Evolutionary conservation across 148 eudicot species (phyloP), one percentile per base, ranked within the genome.

Genomic region (Fallopia convolvulus): DNA sequence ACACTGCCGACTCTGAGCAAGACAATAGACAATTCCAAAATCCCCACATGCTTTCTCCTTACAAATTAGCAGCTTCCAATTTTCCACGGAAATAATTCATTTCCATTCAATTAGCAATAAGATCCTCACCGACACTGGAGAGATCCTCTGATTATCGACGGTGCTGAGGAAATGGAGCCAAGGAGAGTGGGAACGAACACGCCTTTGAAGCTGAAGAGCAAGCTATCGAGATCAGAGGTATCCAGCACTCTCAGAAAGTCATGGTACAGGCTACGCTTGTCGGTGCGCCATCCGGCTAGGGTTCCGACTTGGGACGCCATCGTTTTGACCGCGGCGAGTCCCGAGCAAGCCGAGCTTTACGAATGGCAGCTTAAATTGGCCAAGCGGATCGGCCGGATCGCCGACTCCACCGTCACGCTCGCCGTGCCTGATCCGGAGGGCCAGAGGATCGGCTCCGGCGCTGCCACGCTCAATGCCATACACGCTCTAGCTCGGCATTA

Each of bases 301-400:
- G 94, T 96, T 41, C 98, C 91, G 13, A 93, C 99, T 0, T 96
- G 99, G 99, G 99, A 96, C 83, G 97, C 98, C 48, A 79, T 96
- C 56, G 87, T 96, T 0, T 84, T 96, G 74, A 96, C 99, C 8
- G 99, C 99, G 0, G 97, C 99, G 0, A 88, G 93, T 49, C 99
- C 99, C 36, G 88, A 93, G 77, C 99, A 96, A 77, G 94, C 99
- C 30, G 77, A 85, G 80, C 92, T 96, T 5, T 93, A 93, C 82
- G 79, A 85, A 0, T 93, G 93, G 98, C 99, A 96, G 84, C 97
- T 96, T 71, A 56, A 36, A 18, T 88, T 97, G 18, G 97, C 99
- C 72, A 89, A 90, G 84, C 87, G 97, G 1, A 80, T 89, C 33
- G 93, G 94, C 32, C 97, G 99, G n/a, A 87, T 95, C 26, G 90